Base-by-base conservation (phyloP, 371 early-diverging fungal genomes). In the Gilbertella persicaria region DNA sequence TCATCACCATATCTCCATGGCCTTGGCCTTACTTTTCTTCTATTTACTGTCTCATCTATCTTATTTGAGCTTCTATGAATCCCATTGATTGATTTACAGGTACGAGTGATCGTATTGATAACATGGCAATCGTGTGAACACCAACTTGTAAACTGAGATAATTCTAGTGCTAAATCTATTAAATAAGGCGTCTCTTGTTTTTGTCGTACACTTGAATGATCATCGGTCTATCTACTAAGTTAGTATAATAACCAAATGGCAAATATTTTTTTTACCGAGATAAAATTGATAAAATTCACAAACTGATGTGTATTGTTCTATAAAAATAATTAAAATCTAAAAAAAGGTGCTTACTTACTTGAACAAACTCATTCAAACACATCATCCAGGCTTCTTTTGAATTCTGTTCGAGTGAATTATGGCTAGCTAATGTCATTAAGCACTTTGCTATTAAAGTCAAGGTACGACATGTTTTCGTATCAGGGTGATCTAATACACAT, bases 361-460 rank as follows among this genome's bases (percentile, higher is more conserved):
- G 57, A 57, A 79, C 75, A 59, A 80, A 80, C 8, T 61, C 64
- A 59, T 87, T 85, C 71, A 90, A 78, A 7, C 79, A 85, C 26
- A 69, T 70, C 90, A 92, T 89, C 72, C 89, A 87, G 14, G 83
- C 83, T 64, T 94, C 94, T 64, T 92, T 94, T 5, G 74, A 60
- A 13, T 84, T 88, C 60, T 88, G 87, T 23, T 82, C 84, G 4
- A 82, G 79, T 44, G 90, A 66, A 45, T 89, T 92, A 52, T 58
- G 58, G 17, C 54, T 58, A 4, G 92, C 93, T 14, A 92, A 60
- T 40, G 85, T 86, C 67, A 91, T 91, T 16, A 94, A 60, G 20
- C 85, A 86, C 58, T 93, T 93, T n/a, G 91, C 91, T 21, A 90
- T 72, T 45, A 93, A 59, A 4, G 89, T 87, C 28, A 92, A 70